Evolutionary conservation across 257 asterid species (phyloP).

Genomic region (Misopates orontium): DNA sequence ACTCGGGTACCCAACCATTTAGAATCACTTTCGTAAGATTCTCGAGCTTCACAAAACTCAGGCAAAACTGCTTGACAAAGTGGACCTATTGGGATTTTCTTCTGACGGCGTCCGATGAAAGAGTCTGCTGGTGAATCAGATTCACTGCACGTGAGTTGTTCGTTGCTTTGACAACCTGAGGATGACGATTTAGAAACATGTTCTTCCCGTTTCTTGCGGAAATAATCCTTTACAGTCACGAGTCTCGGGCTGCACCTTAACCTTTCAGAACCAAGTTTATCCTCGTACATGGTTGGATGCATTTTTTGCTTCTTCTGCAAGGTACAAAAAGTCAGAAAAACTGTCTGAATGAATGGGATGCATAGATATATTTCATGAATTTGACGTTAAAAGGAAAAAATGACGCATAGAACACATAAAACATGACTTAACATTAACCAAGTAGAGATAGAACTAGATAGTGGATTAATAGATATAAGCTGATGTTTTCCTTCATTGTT

Average conservation of each 20-base stretch:
- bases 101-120: slow-evolving; percentile 28
- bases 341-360: slow-evolving; percentile 28
- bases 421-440: no score
- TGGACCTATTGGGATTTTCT: slow-evolving; percentile 45
- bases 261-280: slow-evolving; percentile 45
- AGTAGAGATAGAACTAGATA: no score
- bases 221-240: slow-evolving; percentile 50
- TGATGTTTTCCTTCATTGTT: no score
- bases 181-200: slow-evolving; percentile 32
- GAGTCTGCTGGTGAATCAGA: slow-evolving; percentile 40
- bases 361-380: slow-evolving; percentile 2
- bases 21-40: slow-evolving; percentile 42
- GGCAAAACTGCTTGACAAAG: slow-evolving; percentile 53
- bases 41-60: slow-evolving; percentile 29
- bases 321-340: slow-evolving; percentile 11
- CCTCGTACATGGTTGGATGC: slow-evolving; percentile 84
- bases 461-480: no score
- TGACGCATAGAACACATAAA: neutral
- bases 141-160: slow-evolving; percentile 18
- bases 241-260: slow-evolving; percentile 76
- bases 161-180: slow-evolving; percentile 38
- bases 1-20: slow-evolving; percentile 61
- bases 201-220: slow-evolving; percentile 32
- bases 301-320: slow-evolving; percentile 80
- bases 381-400: neutral